phyloP scores from a whole-genome alignment of 1,284 basidiomycete species.

The Tetrapyrgos nigripes region DNA sequence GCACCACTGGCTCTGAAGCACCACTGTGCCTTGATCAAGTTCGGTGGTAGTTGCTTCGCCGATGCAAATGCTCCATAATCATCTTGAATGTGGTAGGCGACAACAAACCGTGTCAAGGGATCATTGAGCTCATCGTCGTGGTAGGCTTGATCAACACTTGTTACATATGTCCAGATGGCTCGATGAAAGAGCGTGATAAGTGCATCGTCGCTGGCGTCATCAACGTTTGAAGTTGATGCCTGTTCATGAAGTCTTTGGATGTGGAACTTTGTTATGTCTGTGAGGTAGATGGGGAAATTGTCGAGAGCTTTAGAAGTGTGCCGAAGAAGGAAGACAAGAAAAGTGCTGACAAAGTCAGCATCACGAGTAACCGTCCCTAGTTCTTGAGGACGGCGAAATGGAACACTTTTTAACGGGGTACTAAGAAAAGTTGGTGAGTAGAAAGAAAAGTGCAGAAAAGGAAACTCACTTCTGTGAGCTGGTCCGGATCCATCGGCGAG shows the following conservation, averaged over 20 bases:
- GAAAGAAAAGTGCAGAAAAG: not conserved
- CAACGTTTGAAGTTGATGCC: too few species aligned
- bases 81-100: not conserved
- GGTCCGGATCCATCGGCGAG: not conserved
- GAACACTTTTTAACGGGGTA: not conserved
- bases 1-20: conserved; percentile 6
- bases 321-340: conserved; percentile 5
- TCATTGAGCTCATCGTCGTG: not conserved
- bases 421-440: not conserved
- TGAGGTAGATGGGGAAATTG: not conserved
- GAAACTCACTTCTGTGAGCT: not conserved
- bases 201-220: not conserved
- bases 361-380: not conserved
- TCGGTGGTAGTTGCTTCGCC: not conserved
- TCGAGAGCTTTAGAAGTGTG: not conserved
- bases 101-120: not conserved
- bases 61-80: not conserved
- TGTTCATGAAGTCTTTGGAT: not conserved
- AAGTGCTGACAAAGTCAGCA: not conserved
- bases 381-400: conserved; percentile 7
- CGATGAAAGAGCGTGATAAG: not conserved
- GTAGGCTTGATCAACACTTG: not conserved
- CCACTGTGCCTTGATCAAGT: conserved; percentile 4
- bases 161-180: conserved; percentile 1
- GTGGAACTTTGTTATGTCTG: not conserved